Evolutionary conservation across 257 asterid species (phyloP), one percentile per base, ranked within the genome.

Genomic region (Verbena officinalis): DNA sequence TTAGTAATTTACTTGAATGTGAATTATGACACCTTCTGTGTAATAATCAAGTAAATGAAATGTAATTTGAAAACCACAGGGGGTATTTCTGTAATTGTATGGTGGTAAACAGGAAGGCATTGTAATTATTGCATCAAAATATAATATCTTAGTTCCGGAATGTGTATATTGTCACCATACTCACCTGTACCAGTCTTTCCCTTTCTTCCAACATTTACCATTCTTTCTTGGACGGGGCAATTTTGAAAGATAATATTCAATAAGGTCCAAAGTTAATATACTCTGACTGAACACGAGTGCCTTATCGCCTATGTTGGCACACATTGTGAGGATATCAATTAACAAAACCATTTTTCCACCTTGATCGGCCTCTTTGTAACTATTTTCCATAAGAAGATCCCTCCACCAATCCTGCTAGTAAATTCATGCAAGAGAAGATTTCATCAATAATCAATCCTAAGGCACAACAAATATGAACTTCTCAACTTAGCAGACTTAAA

Each of bases 111-210:
- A 4, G 40, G 40, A 36, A 9, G 4, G 11, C 10, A 36, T 7
- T 3, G 7, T 36, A 36, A 36, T 36, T 7, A 36, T 9, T 36
- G 1, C 10, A 36, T 36, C 10, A 4, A 36, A 36, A 3, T 36
- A 50, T 31, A 56, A 15, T 21, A 39, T 27, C 54, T 12, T 42
- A 58, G 56, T 49, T 14, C 19, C n/a, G n/a, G n/a, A n/a, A 48
- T 53, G 43, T 27, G 59, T 15, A 38, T 45, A 59, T 58, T 75
- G 64, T 50, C 59, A 21, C 40, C 40, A 70, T 36, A 71, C 86
- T 38, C 78, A 87, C 99, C 99, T 90, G 73, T 90, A 93, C 99
- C 99, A 90, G 77, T 93, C 99, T 83, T 93, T 93, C 67, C 96
- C 97, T 73, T 81, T 86, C 74, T 75, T 90, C 97, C 97, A 93